A percentile compares a stretch with the other conserved stretches of the same genome.
phyloP scores from a whole-genome alignment of 2,329 filamentous ascomycete species.

The Trichophaea hybrida region DNA sequence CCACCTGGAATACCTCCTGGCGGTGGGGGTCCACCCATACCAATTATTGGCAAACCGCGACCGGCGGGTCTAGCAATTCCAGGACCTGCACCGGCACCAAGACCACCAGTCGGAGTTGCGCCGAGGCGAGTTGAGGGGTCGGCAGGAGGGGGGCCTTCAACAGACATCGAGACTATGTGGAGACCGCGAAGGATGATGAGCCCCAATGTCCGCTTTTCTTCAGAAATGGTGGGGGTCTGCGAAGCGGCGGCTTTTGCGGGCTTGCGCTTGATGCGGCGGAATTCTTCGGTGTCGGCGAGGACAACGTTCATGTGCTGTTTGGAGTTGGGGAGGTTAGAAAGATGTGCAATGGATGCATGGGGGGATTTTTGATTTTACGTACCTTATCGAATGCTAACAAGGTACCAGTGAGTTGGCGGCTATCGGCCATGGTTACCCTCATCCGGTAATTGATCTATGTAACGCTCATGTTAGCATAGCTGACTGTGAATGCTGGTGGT shows the following conservation, averaged over 20 bases:
- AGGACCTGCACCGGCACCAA: slow-evolving; percentile 46
- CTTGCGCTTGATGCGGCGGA: slow-evolving; percentile 78
- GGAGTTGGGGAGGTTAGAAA: not conserved
- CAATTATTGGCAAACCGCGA: slow-evolving; percentile 43
- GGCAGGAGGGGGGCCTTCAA: slow-evolving; percentile 87
- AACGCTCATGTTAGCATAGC: slow-evolving; percentile 1
- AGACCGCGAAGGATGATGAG: slow-evolving; percentile 88
- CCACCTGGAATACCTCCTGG: slow-evolving; percentile 19
- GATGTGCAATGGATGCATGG: not conserved
- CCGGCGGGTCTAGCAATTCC: slow-evolving; percentile 86
- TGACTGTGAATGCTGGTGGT: slow-evolving; percentile 10
- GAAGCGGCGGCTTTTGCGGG: slow-evolving; percentile 54
- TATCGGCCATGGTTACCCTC: slow-evolving; percentile 89
- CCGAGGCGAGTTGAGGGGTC: slow-evolving; percentile 84
- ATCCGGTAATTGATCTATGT: slow-evolving; percentile 96
- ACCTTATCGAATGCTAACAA: slow-evolving; percentile 99
- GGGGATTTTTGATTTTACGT: slow-evolving; percentile 12
- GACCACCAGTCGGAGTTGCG: slow-evolving; percentile 54
- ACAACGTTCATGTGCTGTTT: slow-evolving; percentile 95
- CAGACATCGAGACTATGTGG: slow-evolving; percentile 85
- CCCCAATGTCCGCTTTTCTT: slow-evolving; percentile 95
- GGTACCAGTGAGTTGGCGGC: slow-evolving; percentile 89
- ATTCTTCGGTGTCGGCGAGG: slow-evolving; percentile 95
- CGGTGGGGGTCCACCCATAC: slow-evolving; percentile 21
- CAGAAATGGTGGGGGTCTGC: slow-evolving; percentile 62